These are phyloP conservation scores for Marasmius oreades DNA, from an alignment of 1,284 basidiomycete species.

Conservation along the genomic window DNA sequence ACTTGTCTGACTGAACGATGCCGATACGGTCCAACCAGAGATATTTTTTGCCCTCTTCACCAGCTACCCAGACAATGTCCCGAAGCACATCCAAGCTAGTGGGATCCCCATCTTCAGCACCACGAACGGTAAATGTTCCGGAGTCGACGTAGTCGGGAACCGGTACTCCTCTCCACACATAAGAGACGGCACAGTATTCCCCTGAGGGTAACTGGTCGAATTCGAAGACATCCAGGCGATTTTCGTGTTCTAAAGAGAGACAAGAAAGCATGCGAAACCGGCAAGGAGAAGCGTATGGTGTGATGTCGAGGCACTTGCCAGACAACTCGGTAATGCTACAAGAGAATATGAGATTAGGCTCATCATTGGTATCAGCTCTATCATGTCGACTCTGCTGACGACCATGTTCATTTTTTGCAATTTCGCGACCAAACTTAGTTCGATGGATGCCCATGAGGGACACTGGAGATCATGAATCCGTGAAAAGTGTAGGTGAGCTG, in stretches of 20 bases:
- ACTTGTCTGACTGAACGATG: conserved; percentile 1
- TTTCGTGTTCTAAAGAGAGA: not conserved
- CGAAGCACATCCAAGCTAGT: conserved; percentile 1
- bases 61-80: conserved; percentile 4
- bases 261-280: conserved; percentile 2
- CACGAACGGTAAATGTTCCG: conserved; percentile 1
- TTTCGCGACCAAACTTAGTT: not conserved
- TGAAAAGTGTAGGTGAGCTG: too few species aligned
- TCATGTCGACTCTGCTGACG: not conserved
- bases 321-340: not conserved
- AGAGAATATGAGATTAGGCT: conserved; percentile 3
- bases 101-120: conserved; percentile 3
- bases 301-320: conserved; percentile 4
- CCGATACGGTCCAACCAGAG: conserved; percentile 3
- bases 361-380: not conserved
- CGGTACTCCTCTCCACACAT: conserved; percentile 3
- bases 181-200: conserved; percentile 3
- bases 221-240: conserved; percentile 1
- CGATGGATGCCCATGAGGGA: not conserved
- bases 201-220: not conserved
- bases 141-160: not conserved
- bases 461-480: too few species aligned
- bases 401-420: not conserved
- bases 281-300: conserved; percentile 4
- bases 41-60: not conserved